Percentiles rank a stretch among this genome's conserved stretches.
Conservation (phyloP, 2,329 filamentous ascomycete species). For the Xylaria sp. region DNA sequence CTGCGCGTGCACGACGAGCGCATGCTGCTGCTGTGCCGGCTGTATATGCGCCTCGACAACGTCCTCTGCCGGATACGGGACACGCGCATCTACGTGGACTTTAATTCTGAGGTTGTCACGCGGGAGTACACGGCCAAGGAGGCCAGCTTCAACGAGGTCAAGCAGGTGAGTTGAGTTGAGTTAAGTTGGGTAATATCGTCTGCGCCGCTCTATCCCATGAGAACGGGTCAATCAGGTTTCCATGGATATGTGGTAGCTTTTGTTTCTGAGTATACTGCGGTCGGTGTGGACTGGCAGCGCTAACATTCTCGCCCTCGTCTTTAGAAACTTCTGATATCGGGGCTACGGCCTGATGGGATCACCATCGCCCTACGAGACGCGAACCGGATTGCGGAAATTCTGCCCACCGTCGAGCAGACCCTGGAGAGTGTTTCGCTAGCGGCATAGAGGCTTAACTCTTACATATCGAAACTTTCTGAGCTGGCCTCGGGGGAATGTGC, state of each 20-base stretch:
- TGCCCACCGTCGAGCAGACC: constrained; percentile 70
- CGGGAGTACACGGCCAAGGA: constrained; percentile 93
- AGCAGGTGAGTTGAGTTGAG: constrained; percentile 64
- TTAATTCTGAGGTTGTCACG: constrained; percentile 80
- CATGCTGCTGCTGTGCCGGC: constrained; percentile 83
- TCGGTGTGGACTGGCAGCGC: not conserved
- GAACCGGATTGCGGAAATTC: constrained; percentile 70
- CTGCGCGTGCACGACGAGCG: constrained; percentile 91
- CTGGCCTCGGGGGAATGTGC: not conserved
- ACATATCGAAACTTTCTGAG: not conserved
- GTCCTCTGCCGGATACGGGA: constrained; percentile 90
- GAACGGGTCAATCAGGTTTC: not conserved
- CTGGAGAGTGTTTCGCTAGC: constrained; percentile 59
- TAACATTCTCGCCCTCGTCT: not conserved
- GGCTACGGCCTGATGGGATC: constrained; percentile 68
- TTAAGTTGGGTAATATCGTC: too few relatives aligned
- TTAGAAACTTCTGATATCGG: constrained; percentile 54
- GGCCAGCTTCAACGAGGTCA: constrained; percentile 80
- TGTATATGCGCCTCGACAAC: constrained; percentile 94
- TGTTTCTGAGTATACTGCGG: not conserved
- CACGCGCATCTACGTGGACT: constrained; percentile 92
- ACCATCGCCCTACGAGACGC: constrained; percentile 76
- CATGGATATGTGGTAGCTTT: not conserved
- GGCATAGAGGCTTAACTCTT: constrained; percentile 19
- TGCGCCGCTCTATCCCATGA: not conserved